These are phyloP conservation scores for Epichloe sp. DNA, from an alignment of 2,329 filamentous ascomycete genomes.

Conservation along the genomic window DNA sequence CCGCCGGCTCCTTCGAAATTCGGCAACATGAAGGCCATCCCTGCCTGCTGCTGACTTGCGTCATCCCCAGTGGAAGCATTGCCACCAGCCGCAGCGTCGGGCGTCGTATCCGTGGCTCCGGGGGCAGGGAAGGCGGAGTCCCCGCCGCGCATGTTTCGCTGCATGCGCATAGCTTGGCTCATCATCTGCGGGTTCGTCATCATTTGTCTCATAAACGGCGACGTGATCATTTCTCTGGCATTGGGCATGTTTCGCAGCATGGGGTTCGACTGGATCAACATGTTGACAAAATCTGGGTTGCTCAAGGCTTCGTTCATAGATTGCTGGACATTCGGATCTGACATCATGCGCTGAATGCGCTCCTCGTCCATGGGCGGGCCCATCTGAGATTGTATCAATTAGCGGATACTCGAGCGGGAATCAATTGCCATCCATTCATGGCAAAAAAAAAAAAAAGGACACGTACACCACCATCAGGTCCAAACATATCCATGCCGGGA, in stretches of 20 bases:
- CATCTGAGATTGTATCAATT: conserved; percentile 47
- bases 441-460: neutral
- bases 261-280: conserved; percentile 88
- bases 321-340: conserved; percentile 75
- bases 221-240: conserved; percentile 74
- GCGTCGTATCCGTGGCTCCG: conserved; percentile 78
- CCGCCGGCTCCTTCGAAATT: conserved; percentile 10
- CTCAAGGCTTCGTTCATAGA: conserved; percentile 90
- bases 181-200: conserved; percentile 83
- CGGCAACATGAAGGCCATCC: conserved; percentile 21
- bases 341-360: conserved; percentile 69
- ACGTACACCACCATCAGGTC: conserved; percentile 85
- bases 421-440: neutral
- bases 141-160: conserved; percentile 51
- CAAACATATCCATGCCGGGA: conserved; percentile 78
- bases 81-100: conserved; percentile 29
- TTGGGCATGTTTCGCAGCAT: conserved; percentile 62
- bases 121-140: conserved; percentile 69
- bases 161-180: conserved; percentile 70
- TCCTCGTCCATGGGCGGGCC: conserved; percentile 73
- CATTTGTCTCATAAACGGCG: conserved; percentile 80
- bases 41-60: conserved; percentile 23
- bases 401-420: conserved; percentile 10
- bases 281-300: conserved; percentile 87
- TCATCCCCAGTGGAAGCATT: conserved; percentile 17